These are phyloP conservation scores for Paratinospora sagittata DNA, from an alignment of 164 flowering plant genomes.

Conservation along the genomic window DNA sequence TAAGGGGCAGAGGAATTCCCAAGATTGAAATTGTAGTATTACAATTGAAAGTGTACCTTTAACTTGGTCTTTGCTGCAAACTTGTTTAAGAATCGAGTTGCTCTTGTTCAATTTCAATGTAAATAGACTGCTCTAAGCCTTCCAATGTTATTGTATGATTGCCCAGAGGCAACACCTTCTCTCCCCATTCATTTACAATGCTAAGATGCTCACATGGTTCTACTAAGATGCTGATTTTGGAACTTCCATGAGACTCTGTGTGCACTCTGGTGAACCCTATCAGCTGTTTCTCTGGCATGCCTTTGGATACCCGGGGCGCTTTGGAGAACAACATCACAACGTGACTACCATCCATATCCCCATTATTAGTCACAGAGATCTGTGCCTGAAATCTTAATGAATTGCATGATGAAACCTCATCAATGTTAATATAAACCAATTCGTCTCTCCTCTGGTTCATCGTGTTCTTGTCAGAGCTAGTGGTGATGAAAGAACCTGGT, in stretches of 20 bases:
- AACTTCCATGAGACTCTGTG: slow-evolving; percentile 23
- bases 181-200: slow-evolving; percentile 50
- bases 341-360: slow-evolving; percentile 70
- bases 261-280: slow-evolving; percentile 64
- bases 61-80: neutral
- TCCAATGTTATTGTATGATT: slow-evolving; percentile 48
- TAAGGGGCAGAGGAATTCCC: too few species aligned
- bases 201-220: slow-evolving; percentile 82
- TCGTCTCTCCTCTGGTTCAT: slow-evolving; percentile 19
- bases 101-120: slow-evolving; percentile 21
- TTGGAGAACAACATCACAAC: slow-evolving; percentile 60
- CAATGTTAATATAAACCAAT: slow-evolving; percentile 32
- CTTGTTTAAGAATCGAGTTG: neutral
- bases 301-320: slow-evolving; percentile 24
- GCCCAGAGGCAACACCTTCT: slow-evolving; percentile 55
- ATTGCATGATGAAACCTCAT: slow-evolving; percentile 48
- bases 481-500: slow-evolving; percentile 13
- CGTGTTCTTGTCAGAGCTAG: slow-evolving; percentile 7
- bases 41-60: neutral
- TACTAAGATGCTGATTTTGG: slow-evolving; percentile 44
- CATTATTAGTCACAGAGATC: slow-evolving; percentile 54
- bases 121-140: slow-evolving; percentile 42
- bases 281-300: slow-evolving; percentile 68
- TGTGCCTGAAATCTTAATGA: slow-evolving; percentile 45
- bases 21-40: neutral